phyloP scores from a whole-genome alignment of 352 stramenopile genomes.

The Halophytophthora batemanensis region DNA sequence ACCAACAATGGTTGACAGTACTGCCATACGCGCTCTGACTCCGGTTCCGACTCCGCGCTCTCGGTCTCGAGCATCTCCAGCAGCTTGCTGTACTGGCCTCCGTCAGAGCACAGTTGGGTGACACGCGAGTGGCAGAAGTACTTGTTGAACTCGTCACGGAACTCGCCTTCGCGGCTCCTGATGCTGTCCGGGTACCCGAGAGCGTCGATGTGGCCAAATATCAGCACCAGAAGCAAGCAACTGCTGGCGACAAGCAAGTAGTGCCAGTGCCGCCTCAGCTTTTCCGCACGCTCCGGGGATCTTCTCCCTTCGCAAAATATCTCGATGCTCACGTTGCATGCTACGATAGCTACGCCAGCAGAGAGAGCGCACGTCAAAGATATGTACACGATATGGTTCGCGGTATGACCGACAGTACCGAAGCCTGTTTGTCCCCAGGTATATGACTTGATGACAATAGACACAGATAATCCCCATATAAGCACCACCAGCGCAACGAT shows the following conservation, averaged over 20 bases:
- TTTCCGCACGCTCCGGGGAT: background rate
- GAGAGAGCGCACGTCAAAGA: background rate
- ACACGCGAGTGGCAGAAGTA: slow-evolving; percentile 17
- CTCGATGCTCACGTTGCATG: background rate
- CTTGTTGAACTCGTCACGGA: slow-evolving; percentile 12
- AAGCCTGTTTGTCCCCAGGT: background rate
- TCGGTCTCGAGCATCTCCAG: slow-evolving; percentile 4
- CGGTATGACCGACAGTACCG: background rate
- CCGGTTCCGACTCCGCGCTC: background rate
- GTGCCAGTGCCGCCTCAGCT: background rate
- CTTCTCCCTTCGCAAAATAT: background rate
- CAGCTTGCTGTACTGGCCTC: slow-evolving; percentile 6
- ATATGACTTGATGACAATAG: background rate
- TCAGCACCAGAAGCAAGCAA: slow-evolving; percentile 2
- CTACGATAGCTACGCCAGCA: background rate
- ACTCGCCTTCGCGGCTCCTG: background rate
- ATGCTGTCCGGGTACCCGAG: slow-evolving; percentile 1
- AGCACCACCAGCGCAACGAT: slow-evolving; percentile 1
- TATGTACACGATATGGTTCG: slow-evolving; percentile 1
- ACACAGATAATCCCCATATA: background rate
- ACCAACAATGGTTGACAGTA: slow-evolving; percentile 11
- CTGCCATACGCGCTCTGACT: slow-evolving; percentile 6
- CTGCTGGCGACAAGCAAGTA: background rate
- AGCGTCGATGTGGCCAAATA: slow-evolving; percentile 13
- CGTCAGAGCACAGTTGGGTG: slow-evolving; percentile 13